A percentile compares a stretch with the other conserved stretches of the same genome.
These are phyloP conservation scores for Tulasnella sp. DNA, from an alignment of 768 basidiomycete species.

Conservation along the genomic window DNA sequence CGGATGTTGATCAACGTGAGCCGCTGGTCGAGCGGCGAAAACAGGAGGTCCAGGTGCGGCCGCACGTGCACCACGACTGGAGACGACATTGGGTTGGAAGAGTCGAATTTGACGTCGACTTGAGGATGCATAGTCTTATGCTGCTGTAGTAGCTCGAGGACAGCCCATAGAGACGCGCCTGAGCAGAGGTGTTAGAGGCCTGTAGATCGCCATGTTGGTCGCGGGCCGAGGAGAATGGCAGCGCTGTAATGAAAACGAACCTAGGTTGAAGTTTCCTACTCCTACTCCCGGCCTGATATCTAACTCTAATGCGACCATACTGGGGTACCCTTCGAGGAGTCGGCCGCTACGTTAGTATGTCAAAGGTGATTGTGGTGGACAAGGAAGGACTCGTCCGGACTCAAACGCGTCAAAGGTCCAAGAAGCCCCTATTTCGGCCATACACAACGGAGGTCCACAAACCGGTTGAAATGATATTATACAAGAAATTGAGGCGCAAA, in stretches of 20 bases:
- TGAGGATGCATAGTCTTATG: constrained; percentile 58
- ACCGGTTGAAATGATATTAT: neutral
- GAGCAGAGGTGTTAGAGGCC: constrained; percentile 22
- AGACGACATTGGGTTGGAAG: constrained; percentile 53
- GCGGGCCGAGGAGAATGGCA: neutral
- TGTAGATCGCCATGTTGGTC: neutral
- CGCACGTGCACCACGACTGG: constrained; percentile 68
- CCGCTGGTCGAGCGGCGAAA: constrained; percentile 67
- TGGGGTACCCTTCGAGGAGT: neutral
- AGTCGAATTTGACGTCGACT: constrained; percentile 74
- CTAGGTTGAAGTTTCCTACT: constrained; percentile 68
- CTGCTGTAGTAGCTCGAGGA: constrained; percentile 55
- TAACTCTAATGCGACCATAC: constrained; percentile 38
- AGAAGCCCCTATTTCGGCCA: neutral
- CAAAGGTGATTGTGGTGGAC: neutral
- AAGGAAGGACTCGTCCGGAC: neutral
- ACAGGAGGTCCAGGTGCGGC: constrained; percentile 76
- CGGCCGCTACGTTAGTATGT: neutral
- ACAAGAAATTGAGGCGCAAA: neutral
- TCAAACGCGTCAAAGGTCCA: neutral
- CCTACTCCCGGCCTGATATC: constrained; percentile 67
- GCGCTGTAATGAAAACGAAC: constrained; percentile 24
- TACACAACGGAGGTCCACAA: neutral
- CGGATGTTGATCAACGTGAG: constrained; percentile 67
- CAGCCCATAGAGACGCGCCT: constrained; percentile 67